Conservation (phyloP, 345 rosid species). For the Boechera retrofracta region DNA sequence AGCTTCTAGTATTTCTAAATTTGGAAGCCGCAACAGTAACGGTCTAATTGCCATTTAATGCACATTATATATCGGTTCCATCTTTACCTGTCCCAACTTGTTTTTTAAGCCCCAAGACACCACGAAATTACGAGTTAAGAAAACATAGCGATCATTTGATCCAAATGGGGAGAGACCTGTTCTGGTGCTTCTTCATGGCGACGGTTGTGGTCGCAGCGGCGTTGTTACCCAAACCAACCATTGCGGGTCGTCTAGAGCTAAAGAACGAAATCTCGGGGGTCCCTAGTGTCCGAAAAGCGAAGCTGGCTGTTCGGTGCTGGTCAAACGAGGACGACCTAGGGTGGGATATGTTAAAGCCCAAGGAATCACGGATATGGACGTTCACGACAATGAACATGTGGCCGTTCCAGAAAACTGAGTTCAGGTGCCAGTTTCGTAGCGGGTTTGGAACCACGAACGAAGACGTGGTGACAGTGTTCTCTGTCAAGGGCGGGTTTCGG, state of each 20-base stretch:
- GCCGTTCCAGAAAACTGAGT: slow-evolving; percentile 43
- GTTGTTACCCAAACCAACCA: slow-evolving; percentile 9
- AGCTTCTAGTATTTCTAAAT: slow-evolving; percentile 31
- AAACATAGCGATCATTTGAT: background rate
- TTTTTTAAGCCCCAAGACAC: slow-evolving; percentile 21
- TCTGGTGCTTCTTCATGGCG: slow-evolving; percentile 18
- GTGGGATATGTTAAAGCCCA: slow-evolving; percentile 29
- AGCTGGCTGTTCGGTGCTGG: slow-evolving; percentile 43
- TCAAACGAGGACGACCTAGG: slow-evolving; percentile 42
- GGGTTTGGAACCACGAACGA: slow-evolving; percentile 41
- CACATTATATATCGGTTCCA: slow-evolving; percentile 19
- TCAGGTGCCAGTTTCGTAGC: slow-evolving; percentile 38
- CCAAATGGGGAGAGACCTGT: slow-evolving; percentile 6
- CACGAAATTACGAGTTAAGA: background rate
- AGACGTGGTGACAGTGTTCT: slow-evolving; percentile 33
- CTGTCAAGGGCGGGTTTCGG: slow-evolving; percentile 20
- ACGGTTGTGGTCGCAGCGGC: background rate
- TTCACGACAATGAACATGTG: slow-evolving; percentile 45
- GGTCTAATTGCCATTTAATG: slow-evolving; percentile 14
- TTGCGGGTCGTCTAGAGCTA: slow-evolving; percentile 39
- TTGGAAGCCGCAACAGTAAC: slow-evolving; percentile 16
- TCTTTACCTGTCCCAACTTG: slow-evolving; percentile 3
- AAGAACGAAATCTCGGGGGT: slow-evolving; percentile 38
- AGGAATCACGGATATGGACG: slow-evolving; percentile 24
- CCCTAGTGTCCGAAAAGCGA: slow-evolving; percentile 5